phyloP scores from a whole-genome alignment of 805 yeast genomes.

The Metschnikowia vanudenii region DNA sequence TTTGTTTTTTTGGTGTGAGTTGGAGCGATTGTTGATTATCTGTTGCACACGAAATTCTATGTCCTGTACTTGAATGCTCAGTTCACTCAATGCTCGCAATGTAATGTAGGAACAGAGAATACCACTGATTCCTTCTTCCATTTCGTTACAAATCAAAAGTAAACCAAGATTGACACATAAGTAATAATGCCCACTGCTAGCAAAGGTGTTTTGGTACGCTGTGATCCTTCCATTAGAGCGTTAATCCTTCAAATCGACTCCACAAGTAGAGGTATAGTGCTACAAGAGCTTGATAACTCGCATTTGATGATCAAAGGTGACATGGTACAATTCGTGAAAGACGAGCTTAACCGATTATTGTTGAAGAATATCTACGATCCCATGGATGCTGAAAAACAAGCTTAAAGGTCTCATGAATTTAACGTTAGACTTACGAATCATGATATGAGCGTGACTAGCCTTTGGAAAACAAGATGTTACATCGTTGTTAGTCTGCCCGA shows the following conservation, averaged over 20 bases:
- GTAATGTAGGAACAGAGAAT: not conserved
- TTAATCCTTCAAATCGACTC: conserved; percentile 80
- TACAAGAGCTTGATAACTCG: conserved; percentile 85
- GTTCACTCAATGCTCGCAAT: conserved; percentile 4
- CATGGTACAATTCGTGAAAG: conserved; percentile 72
- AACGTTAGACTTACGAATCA: no score
- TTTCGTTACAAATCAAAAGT: no score
- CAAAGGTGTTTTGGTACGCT: conserved; percentile 43
- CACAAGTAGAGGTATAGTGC: conserved; percentile 63
- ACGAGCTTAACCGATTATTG: conserved; percentile 69
- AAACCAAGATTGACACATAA: not conserved
- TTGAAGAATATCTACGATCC: conserved; percentile 87
- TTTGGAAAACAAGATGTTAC: not conserved
- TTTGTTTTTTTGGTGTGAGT: not conserved
- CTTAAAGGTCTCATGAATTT: not conserved
- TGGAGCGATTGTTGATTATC: not conserved
- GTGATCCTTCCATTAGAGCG: conserved; percentile 94
- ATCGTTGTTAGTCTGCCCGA: not conserved
- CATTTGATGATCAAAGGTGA: conserved; percentile 79
- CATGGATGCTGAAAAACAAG: conserved; percentile 57
- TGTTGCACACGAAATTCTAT: not conserved
- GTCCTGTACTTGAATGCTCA: conserved; percentile 7
- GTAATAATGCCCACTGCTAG: conserved; percentile 42
- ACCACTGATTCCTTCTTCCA: not conserved
- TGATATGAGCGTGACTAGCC: no score